A percentile compares a stretch with the other conserved stretches of the same genome.
phyloP scores from a whole-genome alignment of 2,329 filamentous ascomycete genomes.

The Talaromyces verruculosus region DNA sequence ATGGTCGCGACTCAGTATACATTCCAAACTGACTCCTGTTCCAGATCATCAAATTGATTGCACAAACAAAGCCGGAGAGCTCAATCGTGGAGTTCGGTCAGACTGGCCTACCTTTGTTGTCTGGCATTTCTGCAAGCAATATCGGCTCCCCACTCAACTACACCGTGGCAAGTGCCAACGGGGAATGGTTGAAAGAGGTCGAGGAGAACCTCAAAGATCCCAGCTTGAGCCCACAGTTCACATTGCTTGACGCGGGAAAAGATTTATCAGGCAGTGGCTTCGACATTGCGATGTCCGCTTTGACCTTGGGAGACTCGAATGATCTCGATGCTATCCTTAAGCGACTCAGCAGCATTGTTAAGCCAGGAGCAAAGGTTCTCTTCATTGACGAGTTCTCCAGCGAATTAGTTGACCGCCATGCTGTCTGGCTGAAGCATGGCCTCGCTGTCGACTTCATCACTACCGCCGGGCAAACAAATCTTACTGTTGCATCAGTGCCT shows the following conservation, averaged over 20 bases:
- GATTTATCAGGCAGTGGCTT: background rate
- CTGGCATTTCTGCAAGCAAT: background rate
- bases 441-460: background rate
- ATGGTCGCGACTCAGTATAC: background rate
- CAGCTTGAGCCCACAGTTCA: background rate
- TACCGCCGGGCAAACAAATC: background rate
- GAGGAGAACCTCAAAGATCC: background rate
- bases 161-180: background rate
- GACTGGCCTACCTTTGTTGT: background rate
- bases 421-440: background rate
- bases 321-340: background rate
- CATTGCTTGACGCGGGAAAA: background rate
- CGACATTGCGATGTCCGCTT: background rate
- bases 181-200: background rate
- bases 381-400: background rate
- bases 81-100: background rate
- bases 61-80: background rate
- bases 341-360: background rate
- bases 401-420: background rate
- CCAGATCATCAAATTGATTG: background rate
- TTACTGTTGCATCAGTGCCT: background rate
- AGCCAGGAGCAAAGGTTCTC: background rate
- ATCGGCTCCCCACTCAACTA: background rate
- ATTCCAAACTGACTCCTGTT: background rate
- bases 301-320: background rate